These are phyloP conservation scores for Boletus hoseneyae DNA, from an alignment of 1,284 basidiomycete genomes.

Conservation along the genomic window DNA sequence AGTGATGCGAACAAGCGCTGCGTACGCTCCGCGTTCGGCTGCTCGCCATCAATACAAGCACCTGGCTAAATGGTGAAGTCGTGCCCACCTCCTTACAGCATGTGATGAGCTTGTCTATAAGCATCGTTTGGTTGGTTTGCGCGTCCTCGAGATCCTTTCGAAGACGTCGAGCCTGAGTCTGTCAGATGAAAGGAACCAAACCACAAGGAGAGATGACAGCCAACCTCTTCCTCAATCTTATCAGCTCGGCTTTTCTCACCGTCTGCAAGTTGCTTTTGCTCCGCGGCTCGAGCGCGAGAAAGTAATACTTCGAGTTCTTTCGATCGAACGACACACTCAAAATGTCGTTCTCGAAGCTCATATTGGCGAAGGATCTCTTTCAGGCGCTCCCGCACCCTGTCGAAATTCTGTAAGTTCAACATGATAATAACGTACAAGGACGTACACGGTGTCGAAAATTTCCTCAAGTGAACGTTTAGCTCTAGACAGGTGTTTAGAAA, in stretches of 20 bases:
- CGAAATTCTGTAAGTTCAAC: slow-evolving; percentile 9
- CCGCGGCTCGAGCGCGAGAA: slow-evolving; percentile 76
- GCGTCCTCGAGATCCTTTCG: slow-evolving; percentile 71
- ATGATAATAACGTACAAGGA: slow-evolving; percentile 13
- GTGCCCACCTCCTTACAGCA: slow-evolving; percentile 77
- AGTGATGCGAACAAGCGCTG: slow-evolving; percentile 74
- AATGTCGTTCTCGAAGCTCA: slow-evolving; percentile 81
- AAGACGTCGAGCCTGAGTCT: slow-evolving; percentile 54
- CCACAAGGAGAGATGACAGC: slow-evolving; percentile 23
- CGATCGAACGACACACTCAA: slow-evolving; percentile 82
- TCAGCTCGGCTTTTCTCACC: slow-evolving; percentile 65
- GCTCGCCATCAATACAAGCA: slow-evolving; percentile 26
- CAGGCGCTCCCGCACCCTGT: slow-evolving; percentile 73
- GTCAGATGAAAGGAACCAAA: slow-evolving; percentile 11
- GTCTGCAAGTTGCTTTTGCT: slow-evolving; percentile 76
- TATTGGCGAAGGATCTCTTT: slow-evolving; percentile 82
- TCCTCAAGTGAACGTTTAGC: slow-evolving; percentile 70
- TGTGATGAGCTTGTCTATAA: slow-evolving; percentile 74
- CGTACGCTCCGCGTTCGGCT: slow-evolving; percentile 77
- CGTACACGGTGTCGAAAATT: slow-evolving; percentile 78
- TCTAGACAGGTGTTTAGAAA: slow-evolving; percentile 36
- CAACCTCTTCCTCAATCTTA: slow-evolving; percentile 68
- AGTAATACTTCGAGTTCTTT: slow-evolving; percentile 83
- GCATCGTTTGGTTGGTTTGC: slow-evolving; percentile 67
- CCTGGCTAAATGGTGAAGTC: slow-evolving; percentile 2